Evolutionary conservation across 805 yeast genomes (phyloP), one percentile per base, ranked within the genome.

Genomic region (Suhomyces kilbournensis): DNA sequence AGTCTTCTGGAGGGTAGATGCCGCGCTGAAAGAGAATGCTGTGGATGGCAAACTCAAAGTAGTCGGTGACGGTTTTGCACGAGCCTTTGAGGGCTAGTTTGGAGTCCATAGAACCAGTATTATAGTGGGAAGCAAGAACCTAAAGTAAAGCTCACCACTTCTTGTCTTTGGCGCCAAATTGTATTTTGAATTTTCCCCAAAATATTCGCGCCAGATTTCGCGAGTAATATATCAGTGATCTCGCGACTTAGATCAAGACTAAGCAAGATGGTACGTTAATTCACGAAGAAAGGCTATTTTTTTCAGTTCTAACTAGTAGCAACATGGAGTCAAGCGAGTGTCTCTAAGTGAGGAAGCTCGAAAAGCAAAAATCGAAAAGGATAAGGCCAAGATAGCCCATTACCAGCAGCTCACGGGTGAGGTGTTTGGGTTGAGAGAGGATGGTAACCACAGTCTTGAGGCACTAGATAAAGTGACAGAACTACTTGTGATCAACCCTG

Each of bases 11-110:
- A 0, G 97, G 96, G 61, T 92, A 92, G 17, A 92, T 84, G 0
- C 96, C 96, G 49, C 98, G 73, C 66, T 93, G 97, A 66, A 86
- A 92, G 4, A 93, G 77, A 23, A 92, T 88, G 46, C 85, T 82
- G 63, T 90, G 86, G 49, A 92, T 84, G 50, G 93, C 81, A 65
- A 83, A 89, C 60, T 89, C 88, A 61, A 92, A 89, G 69, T 88
- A 90, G 68, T 90, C 97, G 0, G 93, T 81, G 0, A 91, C 90
- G 0, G 82, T 76, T 56, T 84, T 82, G 9, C 96, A 83, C 0
- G 96, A 87, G 10, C 97, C 97, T 60, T 84, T 84, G 44, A 88
- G 68, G 2, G 90, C 83, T 50, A 83, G 64, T 60, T 81, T 78
- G 28, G 75, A 45, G 65, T 35, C 48, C 20, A 26, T 45, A 8